phyloP scores from a whole-genome alignment of 805 yeast species.

The Candida xiaguanensis region DNA sequence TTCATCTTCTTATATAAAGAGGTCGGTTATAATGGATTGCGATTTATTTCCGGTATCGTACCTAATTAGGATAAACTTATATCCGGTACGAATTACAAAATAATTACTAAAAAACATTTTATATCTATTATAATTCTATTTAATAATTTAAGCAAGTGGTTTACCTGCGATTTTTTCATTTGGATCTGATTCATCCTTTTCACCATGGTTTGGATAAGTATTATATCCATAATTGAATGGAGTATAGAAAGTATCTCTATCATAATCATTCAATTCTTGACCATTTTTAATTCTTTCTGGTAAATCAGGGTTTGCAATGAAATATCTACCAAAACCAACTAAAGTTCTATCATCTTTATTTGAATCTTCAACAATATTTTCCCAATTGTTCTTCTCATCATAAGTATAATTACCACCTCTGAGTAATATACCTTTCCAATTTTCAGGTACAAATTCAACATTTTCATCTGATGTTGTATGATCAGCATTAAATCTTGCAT shows the following conservation, averaged over 20 bases:
- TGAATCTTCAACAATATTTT: conserved; percentile 9
- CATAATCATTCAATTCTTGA: conserved; percentile 29
- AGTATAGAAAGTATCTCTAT: conserved; percentile 38
- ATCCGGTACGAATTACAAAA: no score
- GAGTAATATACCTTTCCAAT: conserved; percentile 26
- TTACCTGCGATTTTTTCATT: conserved; percentile 10
- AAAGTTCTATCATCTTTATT: conserved; percentile 33
- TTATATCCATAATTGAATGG: conserved; percentile 26
- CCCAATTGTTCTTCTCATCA: conserved; percentile 7
- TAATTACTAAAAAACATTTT: background rate
- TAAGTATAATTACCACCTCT: conserved; percentile 17
- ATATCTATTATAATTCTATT: background rate
- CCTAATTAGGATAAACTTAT: no score
- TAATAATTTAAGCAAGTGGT: conserved; percentile 3
- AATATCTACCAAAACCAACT: conserved; percentile 37
- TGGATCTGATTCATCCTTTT: conserved; percentile 5
- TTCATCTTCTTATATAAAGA: no score
- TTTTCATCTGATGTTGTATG: conserved; percentile 9
- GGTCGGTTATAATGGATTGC: no score
- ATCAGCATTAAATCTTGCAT: conserved; percentile 14
- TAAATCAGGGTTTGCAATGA: conserved; percentile 45
- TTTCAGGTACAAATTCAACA: conserved; percentile 16
- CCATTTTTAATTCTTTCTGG: conserved; percentile 36
- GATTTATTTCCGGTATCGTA: no score
- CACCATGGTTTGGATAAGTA: conserved; percentile 10